Conservation (phyloP, 1,284 basidiomycete genomes). For the Ganoderma multipileum region DNA sequence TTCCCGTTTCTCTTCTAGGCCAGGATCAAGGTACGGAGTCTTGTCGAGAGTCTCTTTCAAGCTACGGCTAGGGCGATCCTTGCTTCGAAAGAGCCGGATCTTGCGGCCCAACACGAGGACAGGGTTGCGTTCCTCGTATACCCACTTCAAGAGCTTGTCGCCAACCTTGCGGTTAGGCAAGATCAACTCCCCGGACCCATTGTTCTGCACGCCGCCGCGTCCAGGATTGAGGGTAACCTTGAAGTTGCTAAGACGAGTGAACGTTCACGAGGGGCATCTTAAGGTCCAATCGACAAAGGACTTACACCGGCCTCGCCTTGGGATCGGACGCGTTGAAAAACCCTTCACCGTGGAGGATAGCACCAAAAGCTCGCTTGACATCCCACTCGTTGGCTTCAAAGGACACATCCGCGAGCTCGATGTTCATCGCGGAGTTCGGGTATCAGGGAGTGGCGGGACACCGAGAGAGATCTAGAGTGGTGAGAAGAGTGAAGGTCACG, state of each 20-base stretch:
- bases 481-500: background rate
- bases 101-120: conserved; percentile 47
- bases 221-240: conserved; percentile 56
- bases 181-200: conserved; percentile 60
- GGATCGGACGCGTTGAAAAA: conserved; percentile 50
- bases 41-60: conserved; percentile 44
- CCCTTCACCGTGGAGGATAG: conserved; percentile 59
- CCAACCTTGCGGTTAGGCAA: conserved; percentile 53
- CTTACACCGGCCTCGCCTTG: conserved; percentile 42
- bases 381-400: conserved; percentile 58
- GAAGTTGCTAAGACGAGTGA: conserved; percentile 53
- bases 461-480: background rate
- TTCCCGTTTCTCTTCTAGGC: conserved; percentile 60
- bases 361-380: conserved; percentile 60
- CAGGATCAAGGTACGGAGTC: conserved; percentile 67
- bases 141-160: conserved; percentile 52
- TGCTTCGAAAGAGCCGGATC: conserved; percentile 33
- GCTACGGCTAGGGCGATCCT: conserved; percentile 25
- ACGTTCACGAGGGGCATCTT: too few relatives aligned
- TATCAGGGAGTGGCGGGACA: background rate
- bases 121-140: conserved; percentile 44
- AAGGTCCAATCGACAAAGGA: background rate
- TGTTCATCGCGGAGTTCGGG: conserved; percentile 48
- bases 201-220: conserved; percentile 59
- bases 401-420: conserved; percentile 56